Evolutionary conservation across 2,329 filamentous ascomycete genomes (phyloP).

Genomic region (Dothidotthia symphoricarpi): DNA sequence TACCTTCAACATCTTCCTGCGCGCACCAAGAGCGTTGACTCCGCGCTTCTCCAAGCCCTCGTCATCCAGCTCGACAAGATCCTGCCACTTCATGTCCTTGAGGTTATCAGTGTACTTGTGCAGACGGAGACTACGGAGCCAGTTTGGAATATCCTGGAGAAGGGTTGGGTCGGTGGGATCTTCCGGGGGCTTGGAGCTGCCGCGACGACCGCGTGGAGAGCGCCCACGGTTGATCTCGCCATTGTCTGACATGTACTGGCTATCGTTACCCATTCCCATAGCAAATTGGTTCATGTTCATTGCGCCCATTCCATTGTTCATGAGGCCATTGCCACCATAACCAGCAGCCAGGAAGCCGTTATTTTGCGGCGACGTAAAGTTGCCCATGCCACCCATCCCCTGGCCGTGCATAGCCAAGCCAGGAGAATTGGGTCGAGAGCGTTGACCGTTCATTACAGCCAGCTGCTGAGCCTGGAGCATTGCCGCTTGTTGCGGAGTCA

Average conservation of each 20-base stretch:
- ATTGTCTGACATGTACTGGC: constrained; percentile 79
- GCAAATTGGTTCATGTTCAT: constrained; percentile 73
- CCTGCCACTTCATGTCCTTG: constrained; percentile 96
- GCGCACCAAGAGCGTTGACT: constrained; percentile 89
- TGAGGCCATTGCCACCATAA: constrained; percentile 67
- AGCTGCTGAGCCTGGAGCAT: constrained; percentile 71
- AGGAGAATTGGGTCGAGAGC: constrained; percentile 86
- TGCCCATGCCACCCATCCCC: constrained; percentile 59
- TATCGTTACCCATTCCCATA: constrained; percentile 45
- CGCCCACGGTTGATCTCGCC: constrained; percentile 87
- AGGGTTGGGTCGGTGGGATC: constrained; percentile 90
- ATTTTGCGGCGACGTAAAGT: constrained; percentile 84
- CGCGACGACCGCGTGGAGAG: constrained; percentile 86
- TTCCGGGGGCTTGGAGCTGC: constrained; percentile 95
- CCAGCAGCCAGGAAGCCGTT: constrained; percentile 93
- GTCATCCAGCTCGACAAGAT: constrained; percentile 87
- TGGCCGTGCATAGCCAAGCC: constrained; percentile 72
- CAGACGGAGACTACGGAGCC: constrained; percentile 88
- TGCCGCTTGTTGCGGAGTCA: constrained; percentile 60
- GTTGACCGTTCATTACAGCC: constrained; percentile 72
- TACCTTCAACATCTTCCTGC: constrained; percentile 97
- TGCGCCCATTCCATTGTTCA: constrained; percentile 69
- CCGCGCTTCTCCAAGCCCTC: constrained; percentile 88
- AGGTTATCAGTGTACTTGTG: constrained; percentile 99
- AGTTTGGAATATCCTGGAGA: constrained; percentile 91